Percentiles rank a stretch among this genome's conserved stretches.
These are phyloP conservation scores for Boletus pseudo-olivaceus DNA, from an alignment of 768 basidiomycete species.

Conservation along the genomic window DNA sequence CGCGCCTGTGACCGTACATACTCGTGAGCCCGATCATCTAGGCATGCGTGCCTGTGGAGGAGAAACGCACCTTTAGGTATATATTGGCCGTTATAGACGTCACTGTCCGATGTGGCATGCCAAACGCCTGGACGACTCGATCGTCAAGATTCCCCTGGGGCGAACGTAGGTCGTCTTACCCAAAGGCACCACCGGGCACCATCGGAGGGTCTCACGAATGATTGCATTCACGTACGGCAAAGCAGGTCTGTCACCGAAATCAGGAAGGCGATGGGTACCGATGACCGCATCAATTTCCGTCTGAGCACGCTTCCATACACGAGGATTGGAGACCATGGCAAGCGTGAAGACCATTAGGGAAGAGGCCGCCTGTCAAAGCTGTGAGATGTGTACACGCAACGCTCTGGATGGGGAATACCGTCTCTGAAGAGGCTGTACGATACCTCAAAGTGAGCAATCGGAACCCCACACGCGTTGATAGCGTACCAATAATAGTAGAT, in stretches of 20 bases:
- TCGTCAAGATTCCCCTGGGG: neutral
- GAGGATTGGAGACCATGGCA: constrained; percentile 4
- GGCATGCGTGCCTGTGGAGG: neutral
- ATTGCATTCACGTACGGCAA: constrained; percentile 8
- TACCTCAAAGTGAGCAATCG: neutral
- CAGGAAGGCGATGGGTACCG: neutral
- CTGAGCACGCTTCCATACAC: constrained; percentile 3
- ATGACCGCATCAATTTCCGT: neutral
- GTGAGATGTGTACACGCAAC: neutral
- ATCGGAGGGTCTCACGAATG: neutral
- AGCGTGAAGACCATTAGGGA: constrained; percentile 3
- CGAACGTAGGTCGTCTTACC: neutral
- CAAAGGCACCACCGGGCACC: neutral
- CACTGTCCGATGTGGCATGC: constrained; percentile 17
- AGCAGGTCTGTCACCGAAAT: neutral
- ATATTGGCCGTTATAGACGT: constrained; percentile 25
- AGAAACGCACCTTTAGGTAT: constrained; percentile 30
- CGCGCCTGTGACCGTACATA: neutral
- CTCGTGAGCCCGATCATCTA: too few relatives aligned
- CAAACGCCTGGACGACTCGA: constrained; percentile 11
- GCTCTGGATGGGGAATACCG: neutral
- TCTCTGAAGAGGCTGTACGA: neutral
- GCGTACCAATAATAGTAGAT: neutral
- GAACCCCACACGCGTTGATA: neutral
- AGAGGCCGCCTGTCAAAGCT: neutral